phyloP scores from a whole-genome alignment of 768 basidiomycete species.

The Udeniomyces megalosporus region DNA sequence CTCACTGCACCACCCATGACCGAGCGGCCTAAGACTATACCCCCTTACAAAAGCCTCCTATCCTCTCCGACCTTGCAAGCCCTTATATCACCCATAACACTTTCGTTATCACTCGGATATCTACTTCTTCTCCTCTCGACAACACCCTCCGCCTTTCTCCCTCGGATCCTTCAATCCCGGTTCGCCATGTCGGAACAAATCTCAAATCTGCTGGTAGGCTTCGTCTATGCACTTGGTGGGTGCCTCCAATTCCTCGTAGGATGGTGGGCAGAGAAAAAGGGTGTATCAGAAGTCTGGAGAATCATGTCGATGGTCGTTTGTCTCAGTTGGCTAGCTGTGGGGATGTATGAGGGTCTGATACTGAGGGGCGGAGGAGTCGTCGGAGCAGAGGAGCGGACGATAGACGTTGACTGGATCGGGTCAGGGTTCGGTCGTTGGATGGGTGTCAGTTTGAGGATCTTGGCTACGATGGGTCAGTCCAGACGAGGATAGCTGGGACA shows the following conservation, averaged over 20 bases:
- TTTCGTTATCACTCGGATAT: neutral
- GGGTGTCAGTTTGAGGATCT: neutral
- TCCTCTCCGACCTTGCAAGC: neutral
- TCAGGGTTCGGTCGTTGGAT: neutral
- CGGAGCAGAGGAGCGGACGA: neutral
- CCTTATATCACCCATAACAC: neutral
- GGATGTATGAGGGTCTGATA: neutral
- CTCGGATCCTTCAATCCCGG: constrained; percentile 7
- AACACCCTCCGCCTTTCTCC: constrained; percentile 12
- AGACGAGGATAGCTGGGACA: neutral
- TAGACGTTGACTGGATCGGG: neutral
- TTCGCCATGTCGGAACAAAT: constrained; percentile 3
- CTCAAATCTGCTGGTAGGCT: constrained; percentile 4
- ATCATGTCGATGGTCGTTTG: neutral
- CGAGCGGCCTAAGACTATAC: neutral
- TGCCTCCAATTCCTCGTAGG: constrained; percentile 8
- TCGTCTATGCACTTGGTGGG: constrained; percentile 2
- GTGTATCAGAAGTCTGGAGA: neutral
- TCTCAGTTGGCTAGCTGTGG: neutral
- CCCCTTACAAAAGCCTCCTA: neutral
- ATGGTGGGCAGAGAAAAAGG: neutral
- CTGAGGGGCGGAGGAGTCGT: neutral
- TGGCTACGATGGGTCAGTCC: constrained; percentile 12
- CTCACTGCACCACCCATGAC: neutral
- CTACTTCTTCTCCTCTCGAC: constrained; percentile 12